Percentiles rank a stretch among this genome's conserved stretches.
These are phyloP conservation scores for Prunus davidiana DNA, from an alignment of 306 rosid species.

Conservation along the genomic window DNA sequence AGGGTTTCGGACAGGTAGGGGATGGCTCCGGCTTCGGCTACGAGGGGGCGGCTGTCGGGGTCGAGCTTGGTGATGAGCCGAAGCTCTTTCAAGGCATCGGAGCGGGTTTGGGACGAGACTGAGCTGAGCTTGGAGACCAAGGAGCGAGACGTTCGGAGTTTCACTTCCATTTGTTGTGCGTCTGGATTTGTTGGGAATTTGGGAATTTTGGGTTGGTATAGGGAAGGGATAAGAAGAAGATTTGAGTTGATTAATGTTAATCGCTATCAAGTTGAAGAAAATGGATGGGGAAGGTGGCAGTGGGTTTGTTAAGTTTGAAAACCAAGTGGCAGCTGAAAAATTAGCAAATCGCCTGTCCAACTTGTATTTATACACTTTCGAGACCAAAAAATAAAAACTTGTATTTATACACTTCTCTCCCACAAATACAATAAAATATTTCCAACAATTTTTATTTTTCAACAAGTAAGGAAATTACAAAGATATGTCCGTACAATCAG, in stretches of 20 bases:
- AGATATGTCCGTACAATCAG: too few species aligned
- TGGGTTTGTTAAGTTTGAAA: neutral
- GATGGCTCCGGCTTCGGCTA: conserved; percentile 70
- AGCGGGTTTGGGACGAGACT: conserved; percentile 63
- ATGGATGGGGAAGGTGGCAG: neutral
- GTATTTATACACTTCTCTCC: too few species aligned
- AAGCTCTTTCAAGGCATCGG: conserved; percentile 60
- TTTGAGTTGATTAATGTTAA: too few species aligned
- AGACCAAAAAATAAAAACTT: neutral
- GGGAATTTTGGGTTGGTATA: neutral
- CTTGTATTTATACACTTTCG: neutral
- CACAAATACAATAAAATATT: too few species aligned
- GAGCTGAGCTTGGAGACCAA: conserved; percentile 73
- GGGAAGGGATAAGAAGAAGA: neutral
- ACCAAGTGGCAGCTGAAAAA: neutral
- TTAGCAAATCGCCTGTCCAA: neutral
- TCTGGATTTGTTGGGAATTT: neutral
- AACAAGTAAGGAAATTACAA: too few species aligned
- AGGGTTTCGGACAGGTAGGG: conserved; percentile 73
- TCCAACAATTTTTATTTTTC: too few species aligned
- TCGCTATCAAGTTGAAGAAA: neutral
- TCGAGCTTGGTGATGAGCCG: conserved; percentile 67
- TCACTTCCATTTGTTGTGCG: conserved; percentile 47
- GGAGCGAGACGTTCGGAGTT: conserved; percentile 40
- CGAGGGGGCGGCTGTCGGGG: conserved; percentile 61